Base-by-base conservation (phyloP, 2,329 filamentous ascomycete genomes). In the Colletotrichum filicis region DNA sequence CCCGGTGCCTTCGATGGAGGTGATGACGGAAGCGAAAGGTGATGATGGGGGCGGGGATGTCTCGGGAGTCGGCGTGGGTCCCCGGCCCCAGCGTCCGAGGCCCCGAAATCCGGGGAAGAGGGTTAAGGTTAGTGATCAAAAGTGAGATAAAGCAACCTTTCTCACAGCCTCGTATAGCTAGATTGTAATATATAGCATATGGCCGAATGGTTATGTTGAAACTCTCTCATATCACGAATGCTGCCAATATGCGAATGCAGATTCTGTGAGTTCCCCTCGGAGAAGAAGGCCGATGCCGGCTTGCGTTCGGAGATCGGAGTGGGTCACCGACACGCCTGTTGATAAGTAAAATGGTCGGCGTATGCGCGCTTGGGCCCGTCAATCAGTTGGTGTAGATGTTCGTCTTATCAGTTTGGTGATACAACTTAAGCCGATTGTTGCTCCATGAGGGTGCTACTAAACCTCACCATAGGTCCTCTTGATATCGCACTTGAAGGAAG, bases 291-390 rank as follows among this genome's bases (percentile, higher is more conserved):
- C 71, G 71, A 73, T 24, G 56, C 67, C 67, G 67, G 67, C 37
- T 49, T 22, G 8, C 57, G 30, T 12, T 73, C 66, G 70, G 70
- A 73, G 70, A 70, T 73, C 70, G 70, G 70, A 42, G 70, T 73
- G 71, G 66, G 66, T 69, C 66, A 49, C 71, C 71, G 42, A 56
- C 60, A 22, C 42, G 61, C 61, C 61, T 22, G 24, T 28, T 53
- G 61, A 64, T 64, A 64, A 53, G 42, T 59, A 30, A 35, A 61
- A 2, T 16, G 22, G 26, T 2, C 19, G 35, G 53, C 32, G 42
- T 28, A 66, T 16, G 59, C 32, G 59, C 37, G 70, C 26, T 16
- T 49, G 2, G 26, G 65, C 67, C 60, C 61, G 55, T 56, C 56
- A 35, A 24, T 58, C 16, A 16, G 12, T n/a, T 30, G 3, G 7